Evolutionary conservation across 2,329 filamentous ascomycete species (phyloP).

Genomic region (Passalora sequoiae): DNA sequence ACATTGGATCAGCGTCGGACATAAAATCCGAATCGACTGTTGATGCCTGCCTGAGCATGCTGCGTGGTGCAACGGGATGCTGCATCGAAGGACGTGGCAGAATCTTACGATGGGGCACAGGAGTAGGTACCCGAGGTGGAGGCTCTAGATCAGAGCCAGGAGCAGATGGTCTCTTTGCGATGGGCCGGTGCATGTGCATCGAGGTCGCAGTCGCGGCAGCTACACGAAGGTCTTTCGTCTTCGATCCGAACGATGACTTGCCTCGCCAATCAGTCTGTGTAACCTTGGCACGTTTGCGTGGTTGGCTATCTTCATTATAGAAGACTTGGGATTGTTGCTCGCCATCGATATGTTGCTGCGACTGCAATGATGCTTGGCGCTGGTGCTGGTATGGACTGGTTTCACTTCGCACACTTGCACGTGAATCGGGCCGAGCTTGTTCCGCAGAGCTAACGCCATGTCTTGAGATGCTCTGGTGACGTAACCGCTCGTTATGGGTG

Average conservation of each 20-base stretch:
- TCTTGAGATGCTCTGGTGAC: conserved; percentile 33
- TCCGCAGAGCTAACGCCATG: conserved; percentile 25
- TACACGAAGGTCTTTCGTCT: conserved; percentile 69
- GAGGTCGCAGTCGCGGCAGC: conserved; percentile 86
- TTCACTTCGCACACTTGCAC: conserved; percentile 34
- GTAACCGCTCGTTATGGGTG: conserved; percentile 27
- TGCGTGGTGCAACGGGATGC: conserved; percentile 26
- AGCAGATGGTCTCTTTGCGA: conserved; percentile 49
- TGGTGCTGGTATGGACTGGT: conserved; percentile 21
- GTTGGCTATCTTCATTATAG: conserved; percentile 49
- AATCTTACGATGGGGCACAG: conserved; percentile 54
- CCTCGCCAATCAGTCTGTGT: conserved; percentile 68
- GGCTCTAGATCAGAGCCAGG: conserved; percentile 59
- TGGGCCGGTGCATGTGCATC: conserved; percentile 74
- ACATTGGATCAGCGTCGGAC: conserved; percentile 32
- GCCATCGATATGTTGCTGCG: conserved; percentile 9
- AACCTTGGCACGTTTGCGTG: conserved; percentile 74
- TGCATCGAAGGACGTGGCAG: conserved; percentile 26
- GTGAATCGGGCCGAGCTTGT: conserved; percentile 32
- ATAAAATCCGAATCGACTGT: conserved; percentile 29
- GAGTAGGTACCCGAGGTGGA: conserved; percentile 70
- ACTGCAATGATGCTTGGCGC: conserved; percentile 22
- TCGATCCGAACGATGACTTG: conserved; percentile 62
- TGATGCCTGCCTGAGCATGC: conserved; percentile 30
- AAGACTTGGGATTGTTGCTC: conserved; percentile 20